Evolutionary conservation across 2,329 filamentous ascomycete genomes (phyloP).

Genomic region (Chaetothyriales sp.): DNA sequence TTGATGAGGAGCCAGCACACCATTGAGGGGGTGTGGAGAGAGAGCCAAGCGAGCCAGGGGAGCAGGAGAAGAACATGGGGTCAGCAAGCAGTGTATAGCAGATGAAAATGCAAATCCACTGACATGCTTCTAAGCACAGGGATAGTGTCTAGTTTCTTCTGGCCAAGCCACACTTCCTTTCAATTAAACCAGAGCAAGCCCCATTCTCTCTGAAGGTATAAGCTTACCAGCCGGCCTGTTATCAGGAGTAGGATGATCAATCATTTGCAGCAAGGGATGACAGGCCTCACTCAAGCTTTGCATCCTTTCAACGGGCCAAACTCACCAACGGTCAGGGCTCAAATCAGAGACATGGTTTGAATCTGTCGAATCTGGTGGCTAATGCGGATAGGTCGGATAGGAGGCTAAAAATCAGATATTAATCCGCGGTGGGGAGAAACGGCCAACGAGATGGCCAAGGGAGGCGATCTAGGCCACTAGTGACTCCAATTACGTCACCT

Average conservation of each 20-base stretch:
- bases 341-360: neutral
- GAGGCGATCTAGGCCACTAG: neutral
- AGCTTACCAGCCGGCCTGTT: no score
- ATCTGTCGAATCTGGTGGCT: neutral
- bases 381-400: neutral
- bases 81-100: neutral
- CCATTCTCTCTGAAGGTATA: no score
- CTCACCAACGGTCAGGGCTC: neutral
- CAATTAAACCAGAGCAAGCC: no score
- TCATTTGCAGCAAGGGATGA: neutral
- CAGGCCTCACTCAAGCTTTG: neutral
- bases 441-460: neutral
- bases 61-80: neutral
- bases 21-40: conserved; percentile 7
- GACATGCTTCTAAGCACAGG: neutral
- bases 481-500: neutral
- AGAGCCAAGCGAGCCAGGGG: neutral
- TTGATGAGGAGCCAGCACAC: conserved; percentile 32
- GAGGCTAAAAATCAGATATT: neutral
- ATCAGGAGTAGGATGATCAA: no score
- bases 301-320: neutral
- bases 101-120: neutral
- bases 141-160: no score
- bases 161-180: no score
- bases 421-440: neutral